phyloP scores from a whole-genome alignment of 331 rosid species.

The Spiraea crenata region DNA sequence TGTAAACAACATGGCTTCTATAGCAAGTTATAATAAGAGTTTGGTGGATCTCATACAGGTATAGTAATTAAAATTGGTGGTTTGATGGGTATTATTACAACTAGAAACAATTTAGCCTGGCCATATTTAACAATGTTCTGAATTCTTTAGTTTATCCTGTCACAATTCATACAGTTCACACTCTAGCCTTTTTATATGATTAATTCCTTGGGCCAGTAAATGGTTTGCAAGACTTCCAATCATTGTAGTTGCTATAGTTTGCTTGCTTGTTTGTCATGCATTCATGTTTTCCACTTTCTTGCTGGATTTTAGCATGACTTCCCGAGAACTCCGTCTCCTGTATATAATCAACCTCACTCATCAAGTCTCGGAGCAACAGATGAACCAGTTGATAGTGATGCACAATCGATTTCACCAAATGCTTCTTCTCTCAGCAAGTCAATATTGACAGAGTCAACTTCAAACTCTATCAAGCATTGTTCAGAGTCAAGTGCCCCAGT shows the following conservation, averaged over 20 bases:
- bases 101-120: neutral
- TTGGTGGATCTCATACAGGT: constrained; percentile 65
- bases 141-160: neutral
- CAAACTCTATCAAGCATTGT: constrained; percentile 30
- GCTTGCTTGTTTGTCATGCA: neutral
- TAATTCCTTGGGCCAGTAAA: neutral
- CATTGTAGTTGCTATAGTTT: neutral
- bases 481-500: constrained; percentile 25
- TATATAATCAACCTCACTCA: constrained; percentile 48
- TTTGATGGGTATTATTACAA: neutral
- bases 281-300: constrained; percentile 13
- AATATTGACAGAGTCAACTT: constrained; percentile 34
- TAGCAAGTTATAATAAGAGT: constrained; percentile 43
- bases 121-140: neutral
- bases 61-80: constrained; percentile 12
- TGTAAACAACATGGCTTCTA: constrained; percentile 28
- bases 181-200: neutral
- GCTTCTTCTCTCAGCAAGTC: constrained; percentile 35
- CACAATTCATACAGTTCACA: neutral
- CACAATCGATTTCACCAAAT: constrained; percentile 31
- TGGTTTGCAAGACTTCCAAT: neutral
- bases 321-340: constrained; percentile 64
- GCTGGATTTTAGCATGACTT: constrained; percentile 53
- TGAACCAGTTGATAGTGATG: constrained; percentile 41
- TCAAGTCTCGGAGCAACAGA: constrained; percentile 42